Evolutionary conservation across 768 basidiomycete genomes (phyloP).

Genomic region (Phanerochaete sordida): DNA sequence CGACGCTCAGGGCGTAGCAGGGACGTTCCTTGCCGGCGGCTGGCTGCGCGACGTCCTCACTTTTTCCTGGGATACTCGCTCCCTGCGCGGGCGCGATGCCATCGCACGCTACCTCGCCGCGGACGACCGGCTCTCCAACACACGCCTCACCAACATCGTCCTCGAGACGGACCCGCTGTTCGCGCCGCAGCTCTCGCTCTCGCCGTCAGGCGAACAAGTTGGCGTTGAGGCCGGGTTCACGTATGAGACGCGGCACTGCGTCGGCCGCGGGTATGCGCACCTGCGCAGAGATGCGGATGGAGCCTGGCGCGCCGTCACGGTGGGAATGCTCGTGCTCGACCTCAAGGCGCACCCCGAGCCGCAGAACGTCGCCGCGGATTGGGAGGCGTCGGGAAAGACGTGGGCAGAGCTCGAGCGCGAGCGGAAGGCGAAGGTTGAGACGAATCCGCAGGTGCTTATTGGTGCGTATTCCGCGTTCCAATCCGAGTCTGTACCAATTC

Average conservation of each 20-base stretch:
- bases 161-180: conserved; percentile 24
- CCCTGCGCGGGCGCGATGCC: conserved; percentile 31
- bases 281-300: conserved; percentile 23
- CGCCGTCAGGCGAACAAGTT: conserved; percentile 14
- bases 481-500: neutral
- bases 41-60: conserved; percentile 41
- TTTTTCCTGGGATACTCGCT: conserved; percentile 41
- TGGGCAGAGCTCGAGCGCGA: conserved; percentile 33
- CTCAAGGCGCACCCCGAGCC: conserved; percentile 33
- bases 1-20: conserved; percentile 13
- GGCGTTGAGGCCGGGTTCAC: conserved; percentile 34
- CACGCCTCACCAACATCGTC: conserved; percentile 24
- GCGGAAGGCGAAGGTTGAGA: conserved; percentile 34
- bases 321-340: conserved; percentile 30
- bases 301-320: conserved; percentile 33
- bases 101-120: conserved; percentile 31
- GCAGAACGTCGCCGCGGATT: conserved; percentile 25
- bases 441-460: conserved; percentile 36
- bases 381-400: conserved; percentile 32
- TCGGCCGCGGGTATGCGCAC: conserved; percentile 33
- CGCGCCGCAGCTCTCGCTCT: conserved; percentile 6
- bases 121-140: conserved; percentile 15
- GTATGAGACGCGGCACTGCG: conserved; percentile 30
- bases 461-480: conserved; percentile 19
- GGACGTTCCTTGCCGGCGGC: conserved; percentile 31